Conservation (phyloP, 106 monocot genomes). For the Allium cepa region DNA sequence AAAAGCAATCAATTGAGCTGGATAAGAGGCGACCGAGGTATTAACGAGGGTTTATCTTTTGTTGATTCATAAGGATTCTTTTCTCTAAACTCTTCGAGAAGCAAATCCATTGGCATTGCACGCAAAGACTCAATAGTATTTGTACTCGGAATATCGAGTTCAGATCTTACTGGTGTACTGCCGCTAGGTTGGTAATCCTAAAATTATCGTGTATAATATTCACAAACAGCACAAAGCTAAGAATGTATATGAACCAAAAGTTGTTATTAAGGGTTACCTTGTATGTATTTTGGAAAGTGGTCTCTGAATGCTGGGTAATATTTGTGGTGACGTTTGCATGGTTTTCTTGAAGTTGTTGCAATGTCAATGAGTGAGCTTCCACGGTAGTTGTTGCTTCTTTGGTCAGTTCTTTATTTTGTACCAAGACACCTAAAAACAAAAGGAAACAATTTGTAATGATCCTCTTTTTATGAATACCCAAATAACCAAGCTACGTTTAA, state of each 20-base stretch:
- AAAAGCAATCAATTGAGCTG: slow-evolving; percentile 40
- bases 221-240: too few relatives aligned
- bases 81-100: slow-evolving; percentile 79
- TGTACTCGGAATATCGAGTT: slow-evolving; percentile 71
- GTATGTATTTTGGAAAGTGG: slow-evolving; percentile 38
- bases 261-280: slow-evolving; percentile 17
- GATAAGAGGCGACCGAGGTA: slow-evolving; percentile 69
- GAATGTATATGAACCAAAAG: too few relatives aligned
- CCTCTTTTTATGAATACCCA: too few relatives aligned
- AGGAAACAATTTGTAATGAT: not conserved
- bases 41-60: slow-evolving; percentile 56
- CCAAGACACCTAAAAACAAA: slow-evolving; percentile 29
- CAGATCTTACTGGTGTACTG: slow-evolving; percentile 60
- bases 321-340: slow-evolving; percentile 29
- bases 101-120: slow-evolving; percentile 62
- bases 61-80: slow-evolving; percentile 71
- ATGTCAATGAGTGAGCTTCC: slow-evolving; percentile 26
- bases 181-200: slow-evolving; percentile 80
- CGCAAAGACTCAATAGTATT: slow-evolving; percentile 69
- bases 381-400: slow-evolving; percentile 28
- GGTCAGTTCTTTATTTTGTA: slow-evolving; percentile 27
- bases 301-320: slow-evolving; percentile 34
- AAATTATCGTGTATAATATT: not conserved
- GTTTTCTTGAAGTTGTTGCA: slow-evolving; percentile 33
- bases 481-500: too few relatives aligned